Evolutionary conservation across 1,284 basidiomycete genomes (phyloP), one percentile per base, ranked within the genome.

Genomic region (Vanrija humicola): DNA sequence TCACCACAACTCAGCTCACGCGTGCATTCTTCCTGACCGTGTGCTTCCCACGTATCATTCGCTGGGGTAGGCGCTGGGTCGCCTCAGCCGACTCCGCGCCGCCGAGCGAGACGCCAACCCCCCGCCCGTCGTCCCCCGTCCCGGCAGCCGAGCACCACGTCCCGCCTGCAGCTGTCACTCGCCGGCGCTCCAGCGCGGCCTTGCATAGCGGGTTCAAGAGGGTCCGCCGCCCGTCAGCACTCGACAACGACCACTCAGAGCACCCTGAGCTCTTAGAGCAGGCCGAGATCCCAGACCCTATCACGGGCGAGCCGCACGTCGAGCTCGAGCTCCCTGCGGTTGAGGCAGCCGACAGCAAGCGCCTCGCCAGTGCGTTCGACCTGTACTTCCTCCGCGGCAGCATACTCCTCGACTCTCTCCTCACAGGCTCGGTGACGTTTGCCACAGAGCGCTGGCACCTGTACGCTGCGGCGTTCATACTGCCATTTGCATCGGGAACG

Each of bases 401-500:
- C 12, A 73, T 74, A 29, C 63, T 74, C 40, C 45, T 68, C 44
- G 73, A 76, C 46, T 70, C 62, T 1, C 14, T 68, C 7, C 56
- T 73, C 21, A 75, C 73, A 1, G 61, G 56, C 6, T 38, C 52
- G 9, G 55, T 66, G 7, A 52, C 64, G 3, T 58, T 69, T 46
- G 54, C 63, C 9, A 53, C 39, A 2, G 28, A 59, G 16, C 63
- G 68, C 3, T 67, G 64, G 68, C 68, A 74, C 39, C 59, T 76
- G 23, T 72, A 70, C 46, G 28, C 70, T 28, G 74, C 74, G 2
- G 73, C 69, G 3, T 60, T 50, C 0, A 56, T 74, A 0, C 46
- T 76, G n/a, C 74, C 74, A 5, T 65, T 75, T 38, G 72, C 73
- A 7, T 66, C 64, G n/a, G 74, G 70, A 1, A 73, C 73, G 0